Percentiles rank a stretch among this genome's conserved stretches.
These are phyloP conservation scores for Helichrysum umbraculigerum DNA, from an alignment of 129 eudicot species.

Conservation along the genomic window DNA sequence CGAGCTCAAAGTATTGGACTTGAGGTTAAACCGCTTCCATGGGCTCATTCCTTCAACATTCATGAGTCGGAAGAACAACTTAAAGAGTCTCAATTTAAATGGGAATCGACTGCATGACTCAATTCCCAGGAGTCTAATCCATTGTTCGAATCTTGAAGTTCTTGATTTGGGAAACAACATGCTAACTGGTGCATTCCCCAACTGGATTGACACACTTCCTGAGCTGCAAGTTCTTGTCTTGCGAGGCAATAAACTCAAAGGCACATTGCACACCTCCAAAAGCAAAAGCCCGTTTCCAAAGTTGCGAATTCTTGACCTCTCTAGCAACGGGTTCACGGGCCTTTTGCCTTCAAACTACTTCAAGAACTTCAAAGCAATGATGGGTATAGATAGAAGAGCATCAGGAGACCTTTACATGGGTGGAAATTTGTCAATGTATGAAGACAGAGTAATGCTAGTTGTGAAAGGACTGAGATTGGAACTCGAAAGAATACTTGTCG, in stretches of 20 bases:
- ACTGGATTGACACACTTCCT: slow-evolving; percentile 38
- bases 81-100: slow-evolving; percentile 29
- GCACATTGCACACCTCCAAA: slow-evolving; percentile 22
- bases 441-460: slow-evolving; percentile 25
- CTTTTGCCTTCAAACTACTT: slow-evolving; percentile 31
- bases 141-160: slow-evolving; percentile 37
- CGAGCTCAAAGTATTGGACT: slow-evolving; percentile 22
- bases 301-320: slow-evolving; percentile 41
- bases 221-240: slow-evolving; percentile 43
- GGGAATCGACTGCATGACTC: slow-evolving; percentile 33
- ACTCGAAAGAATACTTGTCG: slow-evolving; percentile 31
- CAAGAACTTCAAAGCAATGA: slow-evolving; percentile 34
- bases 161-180: slow-evolving; percentile 40
- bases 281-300: slow-evolving; percentile 30
- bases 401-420: slow-evolving; percentile 30
- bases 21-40: slow-evolving; percentile 19
- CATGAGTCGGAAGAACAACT: background rate
- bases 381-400: background rate
- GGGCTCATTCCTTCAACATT: slow-evolving; percentile 32
- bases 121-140: slow-evolving; percentile 18
- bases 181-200: slow-evolving; percentile 33
- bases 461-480: slow-evolving; percentile 30
- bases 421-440: slow-evolving; percentile 1
- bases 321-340: slow-evolving; percentile 36
- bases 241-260: slow-evolving; percentile 35